Base-by-base conservation (phyloP, 2,329 filamentous ascomycete genomes). In the Ophiostoma perfectum region DNA sequence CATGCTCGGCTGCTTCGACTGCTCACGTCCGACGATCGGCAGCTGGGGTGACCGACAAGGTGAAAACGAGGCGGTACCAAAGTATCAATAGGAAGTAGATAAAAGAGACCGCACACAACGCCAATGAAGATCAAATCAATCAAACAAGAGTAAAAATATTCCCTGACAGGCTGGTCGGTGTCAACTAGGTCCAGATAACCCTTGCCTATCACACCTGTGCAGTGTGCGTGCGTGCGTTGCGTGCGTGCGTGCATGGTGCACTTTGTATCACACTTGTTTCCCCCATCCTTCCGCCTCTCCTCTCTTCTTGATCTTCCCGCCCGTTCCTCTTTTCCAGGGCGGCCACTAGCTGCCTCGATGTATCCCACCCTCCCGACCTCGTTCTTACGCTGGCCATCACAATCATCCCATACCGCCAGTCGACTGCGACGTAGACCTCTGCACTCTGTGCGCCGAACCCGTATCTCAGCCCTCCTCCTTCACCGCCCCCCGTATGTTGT, bases 211-310 rank as follows among this genome's bases (percentile, higher is more conserved):
- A 60, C 55, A 38, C 38, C 55, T 60, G 55, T 27, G 27, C 27
- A 27, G 27, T 27, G 27, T 27, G 27, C 27, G 27, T 27, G 27
- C 27, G 27, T 27, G 27, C 27, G 27, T 27, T 27, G 27, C 27
- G 49, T 55, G 49, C 27, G 52, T 18, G 45, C 52, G 52, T 58
- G 52, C 52, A 58, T 58, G 52, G 52, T 58, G 55, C 55, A 60
- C 55, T 60, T 60, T 60, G 55, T 60, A 60, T 55, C 49, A 55
- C 55, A 38, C 55, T 39, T 60, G 55, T 60, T 38, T 18, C 27
- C 11, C 38, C 27, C 27, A 14, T 38, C 27, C 27, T 38, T 60
- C 55, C 55, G 55, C 38, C 55, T 27, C 55, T 60, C 14, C 55
- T 38, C n/a, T 36, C 3, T 27, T 38, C 5, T 16, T 60, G 55